Evolutionary conservation across 805 yeast genomes (phyloP), one percentile per base, ranked within the genome.

Genomic region (Schwanniomyces yamadae): DNA sequence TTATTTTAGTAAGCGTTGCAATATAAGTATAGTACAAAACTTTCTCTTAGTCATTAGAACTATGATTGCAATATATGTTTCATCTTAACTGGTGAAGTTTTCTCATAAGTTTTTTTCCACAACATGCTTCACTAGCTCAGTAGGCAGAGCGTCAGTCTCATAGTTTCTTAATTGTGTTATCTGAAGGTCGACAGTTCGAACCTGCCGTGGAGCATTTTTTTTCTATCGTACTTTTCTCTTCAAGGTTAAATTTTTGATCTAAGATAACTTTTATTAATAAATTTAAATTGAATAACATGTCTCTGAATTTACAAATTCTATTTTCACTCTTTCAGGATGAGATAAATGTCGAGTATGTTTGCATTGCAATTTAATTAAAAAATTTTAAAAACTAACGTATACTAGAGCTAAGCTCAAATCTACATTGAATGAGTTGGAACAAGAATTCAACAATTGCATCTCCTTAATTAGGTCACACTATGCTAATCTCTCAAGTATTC

Each of bases 111-210:
- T n/a, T n/a, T n/a, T n/a, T n/a, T n/a, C n/a, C n/a, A n/a, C n/a
- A n/a, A n/a, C n/a, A n/a, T n/a, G 52, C 52, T 47, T 40, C 52
- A 47, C 52, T 47, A 47, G 52, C 52, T 47, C 52, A 47, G 48
- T 43, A 28, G 49, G 49, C 47, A 50, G 51, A 44, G 52, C 55
- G 50, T 50, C 53, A 45, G 54, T 50, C 52, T 50, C 52, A 50
- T 50, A 50, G 37, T 36, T 27, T 36, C 10, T 30, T 24, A 27
- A 26, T 33, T 54, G 66, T 58, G 68, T 38, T 30, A 62, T 63
- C 69, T 61, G 67, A 61, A 63, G 68, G 67, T 63, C 68, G 70
- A 63, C 66, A 63, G 70, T 63, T 63, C 70, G 70, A 63, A 53
- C 68, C 70, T 63, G 66, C 69, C 70, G 64, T 56, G 68, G 64